A percentile compares a stretch with the other conserved stretches of the same genome.
Conservation (phyloP, 345 rosid genomes). For the Rhizophora mangle region DNA sequence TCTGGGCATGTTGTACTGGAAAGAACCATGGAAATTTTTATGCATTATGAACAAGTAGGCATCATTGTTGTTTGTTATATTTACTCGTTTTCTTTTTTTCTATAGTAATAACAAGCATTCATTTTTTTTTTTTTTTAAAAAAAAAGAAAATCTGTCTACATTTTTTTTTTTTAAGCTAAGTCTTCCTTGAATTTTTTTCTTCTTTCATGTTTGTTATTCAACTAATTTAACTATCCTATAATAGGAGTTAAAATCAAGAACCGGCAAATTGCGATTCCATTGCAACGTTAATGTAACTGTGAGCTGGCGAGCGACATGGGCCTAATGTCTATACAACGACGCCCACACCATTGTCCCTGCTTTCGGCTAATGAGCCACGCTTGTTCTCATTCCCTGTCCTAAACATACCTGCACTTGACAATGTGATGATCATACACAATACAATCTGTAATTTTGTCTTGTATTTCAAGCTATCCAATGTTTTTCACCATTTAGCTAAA, state of each 20-base stretch:
- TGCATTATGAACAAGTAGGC: slow-evolving; percentile 1
- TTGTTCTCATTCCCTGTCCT: too few species aligned
- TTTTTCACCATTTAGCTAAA: not conserved
- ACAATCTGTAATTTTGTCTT: not conserved
- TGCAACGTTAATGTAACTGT: too few species aligned
- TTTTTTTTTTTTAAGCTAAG: too few species aligned
- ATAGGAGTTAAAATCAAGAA: not conserved
- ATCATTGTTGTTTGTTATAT: not conserved
- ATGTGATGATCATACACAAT: not conserved
- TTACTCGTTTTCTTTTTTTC: too few species aligned
- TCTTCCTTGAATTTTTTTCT: too few species aligned
- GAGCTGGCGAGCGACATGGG: slow-evolving; percentile 14
- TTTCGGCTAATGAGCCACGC: not conserved
- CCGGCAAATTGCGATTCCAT: slow-evolving; percentile 20
- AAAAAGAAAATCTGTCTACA: too few species aligned
- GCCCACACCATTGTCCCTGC: not conserved
- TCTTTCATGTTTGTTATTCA: too few species aligned
- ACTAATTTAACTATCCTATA: too few species aligned
- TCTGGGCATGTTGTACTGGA: slow-evolving; percentile 6
- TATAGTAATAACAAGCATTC: too few species aligned
- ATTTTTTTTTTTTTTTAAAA: too few species aligned
- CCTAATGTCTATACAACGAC: not conserved
- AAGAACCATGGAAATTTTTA: not conserved
- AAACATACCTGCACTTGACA: not conserved
- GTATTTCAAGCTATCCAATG: not conserved